These are phyloP conservation scores for Trichophyton rubrum DNA, from an alignment of 2,329 filamentous ascomycete species.

Conservation along the genomic window DNA sequence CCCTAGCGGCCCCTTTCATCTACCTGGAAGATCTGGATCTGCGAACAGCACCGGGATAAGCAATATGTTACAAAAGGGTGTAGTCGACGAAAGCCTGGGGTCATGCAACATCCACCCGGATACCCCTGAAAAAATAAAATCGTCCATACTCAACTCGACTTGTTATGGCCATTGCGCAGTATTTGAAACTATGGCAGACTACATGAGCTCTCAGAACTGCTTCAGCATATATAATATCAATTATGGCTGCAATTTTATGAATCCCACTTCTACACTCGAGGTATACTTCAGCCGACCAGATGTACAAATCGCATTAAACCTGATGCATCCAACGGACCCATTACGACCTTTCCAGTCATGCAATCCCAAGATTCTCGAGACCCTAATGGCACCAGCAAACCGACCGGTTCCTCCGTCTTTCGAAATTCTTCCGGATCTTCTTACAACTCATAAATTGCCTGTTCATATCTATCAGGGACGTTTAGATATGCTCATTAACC, in stretches of 20 bases:
- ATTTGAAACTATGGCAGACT: constrained; percentile 24
- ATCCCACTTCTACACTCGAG: constrained; percentile 17
- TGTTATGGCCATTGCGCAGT: constrained; percentile 27
- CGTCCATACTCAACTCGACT: constrained; percentile 23
- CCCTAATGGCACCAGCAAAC: constrained; percentile 15
- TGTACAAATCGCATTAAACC: constrained; percentile 24
- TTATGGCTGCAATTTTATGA: constrained; percentile 21
- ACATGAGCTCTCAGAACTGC: constrained; percentile 18
- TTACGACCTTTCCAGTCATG: constrained; percentile 19
- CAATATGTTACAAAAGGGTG: neutral
- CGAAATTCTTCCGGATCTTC: constrained; percentile 21
- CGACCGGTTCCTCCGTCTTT: constrained; percentile 23
- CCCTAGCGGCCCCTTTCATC: constrained; percentile 17
- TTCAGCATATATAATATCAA: constrained; percentile 27
- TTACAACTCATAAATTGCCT: constrained; percentile 22
- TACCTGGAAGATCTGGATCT: constrained; percentile 23
- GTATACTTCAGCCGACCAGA: constrained; percentile 25
- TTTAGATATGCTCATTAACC: constrained; percentile 28
- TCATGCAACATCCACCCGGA: constrained; percentile 19
- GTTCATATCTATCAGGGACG: constrained; percentile 29
- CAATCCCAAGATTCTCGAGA: constrained; percentile 21
- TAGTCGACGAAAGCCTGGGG: constrained; percentile 8
- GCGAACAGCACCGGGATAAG: constrained; percentile 18
- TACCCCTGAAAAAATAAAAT: constrained; percentile 17
- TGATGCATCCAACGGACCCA: constrained; percentile 10